phyloP scores from a whole-genome alignment of 2,329 filamentous ascomycete genomes.

The Sporothrix dimorphospora region DNA sequence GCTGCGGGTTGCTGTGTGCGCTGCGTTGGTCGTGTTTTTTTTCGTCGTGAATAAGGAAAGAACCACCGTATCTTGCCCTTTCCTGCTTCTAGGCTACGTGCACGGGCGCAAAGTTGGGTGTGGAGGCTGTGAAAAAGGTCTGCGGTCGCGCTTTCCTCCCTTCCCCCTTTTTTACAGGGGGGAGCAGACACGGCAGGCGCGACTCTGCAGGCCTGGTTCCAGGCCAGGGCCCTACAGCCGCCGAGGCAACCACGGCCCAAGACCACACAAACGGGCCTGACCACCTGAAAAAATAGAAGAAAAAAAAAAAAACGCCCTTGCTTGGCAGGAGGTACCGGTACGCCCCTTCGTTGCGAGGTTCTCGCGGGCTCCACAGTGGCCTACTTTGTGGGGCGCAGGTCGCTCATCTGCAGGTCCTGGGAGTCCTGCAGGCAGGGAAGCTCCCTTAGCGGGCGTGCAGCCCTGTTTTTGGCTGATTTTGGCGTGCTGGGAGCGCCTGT shows the following conservation, averaged over 20 bases:
- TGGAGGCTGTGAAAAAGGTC: slow-evolving; percentile 33
- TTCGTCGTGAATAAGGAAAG: slow-evolving; percentile 24
- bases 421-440: slow-evolving; percentile 19
- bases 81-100: too few species aligned
- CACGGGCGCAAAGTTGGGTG: not conserved
- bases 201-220: slow-evolving; percentile 6
- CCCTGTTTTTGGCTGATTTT: not conserved
- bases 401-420: slow-evolving; percentile 12
- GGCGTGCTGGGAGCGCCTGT: not conserved
- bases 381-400: slow-evolving; percentile 11
- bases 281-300: not conserved
- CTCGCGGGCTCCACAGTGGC: not conserved
- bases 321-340: slow-evolving; percentile 16
- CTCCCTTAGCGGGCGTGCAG: not conserved
- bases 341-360: not conserved
- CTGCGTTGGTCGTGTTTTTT: slow-evolving; percentile 1
- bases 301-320: not conserved
- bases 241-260: slow-evolving; percentile 22
- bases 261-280: slow-evolving; percentile 1
- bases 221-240: slow-evolving; percentile 16
- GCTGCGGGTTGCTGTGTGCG: slow-evolving; percentile 16
- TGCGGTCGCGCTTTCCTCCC: slow-evolving; percentile 23
- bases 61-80: too few species aligned
- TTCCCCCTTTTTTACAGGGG: slow-evolving; percentile 7
- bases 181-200: slow-evolving; percentile 20